A percentile compares a stretch with the other conserved stretches of the same genome.
phyloP scores from a whole-genome alignment of 75 land plant species.

The Picea sitchensis region DNA sequence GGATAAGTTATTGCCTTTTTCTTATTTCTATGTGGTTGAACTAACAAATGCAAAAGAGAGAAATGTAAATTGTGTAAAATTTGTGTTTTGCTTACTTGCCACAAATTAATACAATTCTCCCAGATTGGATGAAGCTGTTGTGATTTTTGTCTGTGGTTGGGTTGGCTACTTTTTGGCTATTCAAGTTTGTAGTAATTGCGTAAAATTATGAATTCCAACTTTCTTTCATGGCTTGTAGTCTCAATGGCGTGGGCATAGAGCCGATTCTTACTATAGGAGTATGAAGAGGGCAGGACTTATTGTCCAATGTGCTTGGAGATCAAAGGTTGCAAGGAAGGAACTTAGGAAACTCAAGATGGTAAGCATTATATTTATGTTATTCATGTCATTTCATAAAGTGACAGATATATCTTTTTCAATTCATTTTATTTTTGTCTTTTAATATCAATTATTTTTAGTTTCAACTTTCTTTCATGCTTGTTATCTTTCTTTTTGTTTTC shows the following conservation, averaged over 20 bases:
- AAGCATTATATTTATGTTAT: constrained; percentile 1
- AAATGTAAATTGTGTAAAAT: not conserved
- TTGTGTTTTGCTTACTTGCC: not conserved
- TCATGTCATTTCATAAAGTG: not conserved
- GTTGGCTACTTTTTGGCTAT: not conserved
- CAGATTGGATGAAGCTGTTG: not conserved
- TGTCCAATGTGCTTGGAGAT: constrained; percentile 86
- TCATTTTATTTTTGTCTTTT: not conserved
- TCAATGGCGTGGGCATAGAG: constrained; percentile 81
- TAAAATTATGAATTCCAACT: constrained; percentile 9
- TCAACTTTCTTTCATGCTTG: too few relatives aligned
- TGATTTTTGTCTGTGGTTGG: not conserved
- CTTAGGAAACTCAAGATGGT: constrained; percentile 91
- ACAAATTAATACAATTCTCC: not conserved
- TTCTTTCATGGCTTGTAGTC: constrained; percentile 39
- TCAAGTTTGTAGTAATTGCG: not conserved
- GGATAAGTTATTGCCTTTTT: not conserved
- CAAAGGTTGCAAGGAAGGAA: constrained; percentile 65
- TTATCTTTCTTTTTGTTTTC: not conserved
- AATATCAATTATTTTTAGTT: not conserved
- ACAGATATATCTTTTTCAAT: not conserved
- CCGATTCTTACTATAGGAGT: constrained; percentile 58
- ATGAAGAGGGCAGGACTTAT: constrained; percentile 56
- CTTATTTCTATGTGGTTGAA: constrained; percentile 3
- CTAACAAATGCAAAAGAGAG: not conserved